These are phyloP conservation scores for Apiospora rasikravindrae DNA, from an alignment of 2,329 filamentous ascomycete species.

Conservation along the genomic window DNA sequence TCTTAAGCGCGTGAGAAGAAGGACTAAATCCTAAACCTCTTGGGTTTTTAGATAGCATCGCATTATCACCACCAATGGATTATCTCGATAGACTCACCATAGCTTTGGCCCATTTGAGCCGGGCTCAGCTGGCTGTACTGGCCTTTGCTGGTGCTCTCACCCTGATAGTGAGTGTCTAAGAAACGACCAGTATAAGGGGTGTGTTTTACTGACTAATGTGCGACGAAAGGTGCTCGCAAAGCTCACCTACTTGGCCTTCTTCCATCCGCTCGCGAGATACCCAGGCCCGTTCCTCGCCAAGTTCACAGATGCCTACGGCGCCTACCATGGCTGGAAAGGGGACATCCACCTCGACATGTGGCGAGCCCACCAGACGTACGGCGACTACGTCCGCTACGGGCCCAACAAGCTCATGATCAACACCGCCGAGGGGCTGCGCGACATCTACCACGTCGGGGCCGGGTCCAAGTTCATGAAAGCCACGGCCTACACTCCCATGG, in stretches of 20 bases:
- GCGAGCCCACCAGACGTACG: constrained; percentile 56
- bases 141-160: background rate
- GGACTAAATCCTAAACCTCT: background rate
- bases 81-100: background rate
- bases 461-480: constrained; percentile 21
- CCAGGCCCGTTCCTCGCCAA: constrained; percentile 37
- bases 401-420: constrained; percentile 23
- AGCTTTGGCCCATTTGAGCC: background rate
- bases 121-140: background rate
- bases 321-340: constrained; percentile 59
- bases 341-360: constrained; percentile 58
- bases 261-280: constrained; percentile 23
- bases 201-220: background rate
- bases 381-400: constrained; percentile 24
- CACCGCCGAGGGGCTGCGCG: constrained; percentile 21
- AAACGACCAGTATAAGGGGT: background rate
- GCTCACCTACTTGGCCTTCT: constrained; percentile 15
- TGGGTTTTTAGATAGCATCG: background rate
- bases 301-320: constrained; percentile 53
- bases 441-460: constrained; percentile 20
- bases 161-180: background rate
- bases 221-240: background rate
- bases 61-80: background rate
- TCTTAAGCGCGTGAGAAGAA: background rate
- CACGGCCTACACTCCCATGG: constrained; percentile 18